Evolutionary conservation across 2,329 filamentous ascomycete genomes (phyloP), one percentile per base, ranked within the genome.

Genomic region (Fusarium newnesense): DNA sequence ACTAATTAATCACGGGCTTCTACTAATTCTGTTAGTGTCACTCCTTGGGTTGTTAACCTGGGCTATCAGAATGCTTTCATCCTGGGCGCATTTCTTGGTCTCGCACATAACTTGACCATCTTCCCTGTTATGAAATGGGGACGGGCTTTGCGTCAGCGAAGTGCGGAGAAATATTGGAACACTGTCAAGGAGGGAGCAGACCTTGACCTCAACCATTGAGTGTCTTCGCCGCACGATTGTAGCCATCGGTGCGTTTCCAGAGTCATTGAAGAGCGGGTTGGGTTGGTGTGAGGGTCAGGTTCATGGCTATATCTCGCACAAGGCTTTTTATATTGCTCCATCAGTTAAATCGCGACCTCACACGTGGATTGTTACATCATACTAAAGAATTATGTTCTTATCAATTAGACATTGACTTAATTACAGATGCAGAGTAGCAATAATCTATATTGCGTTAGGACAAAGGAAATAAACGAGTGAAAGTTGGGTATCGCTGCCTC

Each of bases 171-270:
- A 21, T 49, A 49, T n/a, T 49, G 46, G 28, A 49, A 32, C 7
- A 49, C 28, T 5, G 28, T 32, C 15, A 49, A 32, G 21, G 28
- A 49, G 10, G 28, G 46, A 49, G 28, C 21, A 9, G 46, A 49
- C 6, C 8, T 49, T 7, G 21, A 49, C 46, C 46, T 32, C 5
- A n/a, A 49, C 10, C 28, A 49, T 18, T 49, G 10, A 49, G 2
- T 2, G 18, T 9, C 21, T 9, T 7, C 0, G 10, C 9, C 8
- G 2, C 0, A 46, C 9, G 12, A 11, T 6, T 9, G 18, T 9
- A 28, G 18, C 24, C 21, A 21, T 4, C 12, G 18, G 4, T 19
- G 18, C 11, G 12, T 19, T 26, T 26, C 0, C 11, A 5, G 9
- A 19, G 16, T 19, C 7, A 26, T 18, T 18, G 15, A 18, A 11